phyloP scores from a whole-genome alignment of 1,284 basidiomycete species.

The Puccinia horiana region DNA sequence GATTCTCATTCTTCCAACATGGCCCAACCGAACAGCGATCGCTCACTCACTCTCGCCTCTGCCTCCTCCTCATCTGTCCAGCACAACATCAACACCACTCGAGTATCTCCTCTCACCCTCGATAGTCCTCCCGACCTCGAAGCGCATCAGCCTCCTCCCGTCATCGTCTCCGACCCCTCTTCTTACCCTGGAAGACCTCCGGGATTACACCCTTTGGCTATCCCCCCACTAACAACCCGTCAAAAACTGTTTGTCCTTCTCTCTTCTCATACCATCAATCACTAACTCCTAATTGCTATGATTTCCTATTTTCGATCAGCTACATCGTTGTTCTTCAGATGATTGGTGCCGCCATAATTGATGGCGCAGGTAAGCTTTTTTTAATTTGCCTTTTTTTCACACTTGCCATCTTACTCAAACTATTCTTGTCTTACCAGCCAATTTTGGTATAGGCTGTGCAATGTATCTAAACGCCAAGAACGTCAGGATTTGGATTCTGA shows the following conservation, averaged over 20 bases:
- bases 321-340: slow-evolving; percentile 49
- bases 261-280: neutral
- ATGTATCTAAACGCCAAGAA: slow-evolving; percentile 46
- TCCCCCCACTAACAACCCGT: slow-evolving; percentile 19
- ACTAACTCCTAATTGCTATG: neutral
- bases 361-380: slow-evolving; percentile 51
- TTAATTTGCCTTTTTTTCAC: too few species aligned
- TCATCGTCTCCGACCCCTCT: neutral
- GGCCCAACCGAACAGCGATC: too few species aligned
- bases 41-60: too few species aligned
- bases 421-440: slow-evolving; percentile 30
- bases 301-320: neutral
- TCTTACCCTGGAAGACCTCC: slow-evolving; percentile 40
- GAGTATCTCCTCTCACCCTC: neutral
- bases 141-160: neutral
- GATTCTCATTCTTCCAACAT: too few species aligned
- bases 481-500: slow-evolving; percentile 40
- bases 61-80: neutral
- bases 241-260: slow-evolving; percentile 36
- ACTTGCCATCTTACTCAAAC: neutral
- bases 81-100: neutral
- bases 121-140: neutral
- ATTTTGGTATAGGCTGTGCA: slow-evolving; percentile 54
- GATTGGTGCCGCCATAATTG: slow-evolving; percentile 50
- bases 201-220: slow-evolving; percentile 38